Base-by-base conservation (phyloP, 2,329 filamentous ascomycete genomes). In the Calonectria honghensis region DNA sequence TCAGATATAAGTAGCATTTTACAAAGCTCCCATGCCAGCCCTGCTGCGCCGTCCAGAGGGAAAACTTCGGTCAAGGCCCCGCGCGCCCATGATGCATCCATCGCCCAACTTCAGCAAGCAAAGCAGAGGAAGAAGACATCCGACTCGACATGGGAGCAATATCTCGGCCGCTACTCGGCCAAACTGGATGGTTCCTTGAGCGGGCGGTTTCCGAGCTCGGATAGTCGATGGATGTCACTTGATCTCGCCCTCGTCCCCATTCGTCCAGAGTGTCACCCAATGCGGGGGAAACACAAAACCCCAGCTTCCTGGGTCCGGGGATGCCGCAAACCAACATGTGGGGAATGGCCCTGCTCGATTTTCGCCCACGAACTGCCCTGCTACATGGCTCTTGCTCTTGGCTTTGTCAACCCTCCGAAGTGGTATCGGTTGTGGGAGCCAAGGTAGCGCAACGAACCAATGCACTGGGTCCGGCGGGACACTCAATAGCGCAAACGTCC, bases 281-380 rank as follows among this genome's bases (percentile, higher is more conserved):
- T 61, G 57, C 54, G 57, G 57, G 54, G 35, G 57, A 24, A 27
- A 2, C 20, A 27, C 20, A 27, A 11, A 39, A 61, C 57, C 57
- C 57, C 57, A 61, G 57, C 57, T 61, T 61, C 57, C 24, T 37
- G 32, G 32, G n/a, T 39, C 57, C 32, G 57, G 57, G 32, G 57
- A 61, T 39, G 35, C 13, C 57, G 35, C 57, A 24, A 39, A 29
- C 57, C 32, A 37, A 37, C 18, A 16, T 39, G 32, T 39, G 57
- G 57, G 32, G 20, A 59, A 61, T 48, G 11, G n/a, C 7, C 6
- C 20, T 48, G 9, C 45, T 5, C 45, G n/a, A n/a, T 48, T 9
- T 24, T 24, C 32, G 57, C 32, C 32, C 2, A 20, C n/a, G n/a
- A 39, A 29, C 57, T 61, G 24, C 35, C 7, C 57, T 24, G 18